Evolutionary conservation across 768 basidiomycete species (phyloP), one percentile per base, ranked within the genome.

Genomic region (Mrakia gelida): DNA sequence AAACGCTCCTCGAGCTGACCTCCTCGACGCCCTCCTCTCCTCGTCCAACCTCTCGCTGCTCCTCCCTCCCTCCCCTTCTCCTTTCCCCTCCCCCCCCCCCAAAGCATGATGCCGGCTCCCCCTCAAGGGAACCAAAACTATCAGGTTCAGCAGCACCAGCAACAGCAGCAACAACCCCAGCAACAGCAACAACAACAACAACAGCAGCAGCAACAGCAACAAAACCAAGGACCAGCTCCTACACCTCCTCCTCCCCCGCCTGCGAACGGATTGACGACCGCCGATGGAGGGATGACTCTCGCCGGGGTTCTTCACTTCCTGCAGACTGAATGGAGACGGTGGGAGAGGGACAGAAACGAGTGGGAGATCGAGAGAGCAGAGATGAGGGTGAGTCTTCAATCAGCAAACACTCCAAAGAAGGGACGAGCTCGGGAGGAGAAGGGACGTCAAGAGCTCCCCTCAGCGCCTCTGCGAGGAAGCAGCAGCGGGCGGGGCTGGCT

Each of bases 331-430:
- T 98, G 95, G 94, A 88, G 97, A 80, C 88, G 76, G 21, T 98
- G 97, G 83, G 97, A 98, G 85, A 91, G 95, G 84, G 97, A 99
- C 86, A 89, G 96, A 82, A 99, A 99, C 84, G 97, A 99, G 86
- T 99, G 96, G 96, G 97, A 99, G 88, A 99, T 99, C 82, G 97
- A 98, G 86, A 88, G 97, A 81, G 97, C 97, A 45, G 97, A 98
- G 86, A 98, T 98, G 95, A 89, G 96, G 88, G 94, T 95, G 80
- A 82, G 92, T 89, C 62, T 8, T 41, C 15, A 3, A 2, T 52
- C 67, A n/a, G 38, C 15, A 38, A 18, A n/a, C 21, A 18, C 30
- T 43, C 23, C 13, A 10, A 38, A 28, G 13, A n/a, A 43, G 18
- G 45, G 45, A 49, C 71, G 52, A 73, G 71, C 71, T 54, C 49